Evolutionary conservation across 306 rosid genomes (phyloP).

Genomic region (Trifolium pratense): DNA sequence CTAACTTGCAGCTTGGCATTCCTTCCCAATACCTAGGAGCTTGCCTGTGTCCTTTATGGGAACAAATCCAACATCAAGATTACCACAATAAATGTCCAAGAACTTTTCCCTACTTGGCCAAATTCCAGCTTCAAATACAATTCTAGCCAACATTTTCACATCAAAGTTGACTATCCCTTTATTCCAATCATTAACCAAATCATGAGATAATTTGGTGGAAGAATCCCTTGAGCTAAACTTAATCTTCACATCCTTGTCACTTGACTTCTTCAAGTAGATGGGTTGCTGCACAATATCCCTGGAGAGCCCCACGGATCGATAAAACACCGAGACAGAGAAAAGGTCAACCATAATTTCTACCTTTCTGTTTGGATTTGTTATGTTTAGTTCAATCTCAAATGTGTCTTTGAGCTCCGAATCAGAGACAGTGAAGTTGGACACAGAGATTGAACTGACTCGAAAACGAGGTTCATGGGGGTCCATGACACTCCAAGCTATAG

Average conservation of each 20-base stretch:
- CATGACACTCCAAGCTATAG: slow-evolving; percentile 33
- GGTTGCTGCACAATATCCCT: neutral
- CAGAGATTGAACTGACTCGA: slow-evolving; percentile 19
- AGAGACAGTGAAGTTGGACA: slow-evolving; percentile 33
- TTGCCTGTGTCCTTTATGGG: slow-evolving; percentile 18
- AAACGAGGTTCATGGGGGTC: slow-evolving; percentile 36
- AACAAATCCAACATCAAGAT: slow-evolving; percentile 20
- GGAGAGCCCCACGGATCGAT: neutral
- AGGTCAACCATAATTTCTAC: neutral
- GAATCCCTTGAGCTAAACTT: neutral
- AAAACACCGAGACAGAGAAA: neutral
- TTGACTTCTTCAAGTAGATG: neutral
- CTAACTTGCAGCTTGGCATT: slow-evolving; percentile 11
- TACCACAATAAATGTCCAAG: slow-evolving; percentile 22
- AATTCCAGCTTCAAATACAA: neutral
- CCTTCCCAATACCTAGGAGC: slow-evolving; percentile 7
- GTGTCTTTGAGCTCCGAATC: neutral
- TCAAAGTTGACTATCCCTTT: slow-evolving; percentile 25
- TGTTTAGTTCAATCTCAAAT: slow-evolving; percentile 11
- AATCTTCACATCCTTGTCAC: slow-evolving; percentile 1
- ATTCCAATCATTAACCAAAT: slow-evolving; percentile 26
- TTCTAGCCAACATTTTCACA: slow-evolving; percentile 24
- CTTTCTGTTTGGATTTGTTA: slow-evolving; percentile 47
- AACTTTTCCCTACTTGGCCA: slow-evolving; percentile 6
- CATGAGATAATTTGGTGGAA: neutral